These are phyloP conservation scores for Coniochaeta sp. DNA, from an alignment of 2,329 filamentous ascomycete species.

Conservation along the genomic window DNA sequence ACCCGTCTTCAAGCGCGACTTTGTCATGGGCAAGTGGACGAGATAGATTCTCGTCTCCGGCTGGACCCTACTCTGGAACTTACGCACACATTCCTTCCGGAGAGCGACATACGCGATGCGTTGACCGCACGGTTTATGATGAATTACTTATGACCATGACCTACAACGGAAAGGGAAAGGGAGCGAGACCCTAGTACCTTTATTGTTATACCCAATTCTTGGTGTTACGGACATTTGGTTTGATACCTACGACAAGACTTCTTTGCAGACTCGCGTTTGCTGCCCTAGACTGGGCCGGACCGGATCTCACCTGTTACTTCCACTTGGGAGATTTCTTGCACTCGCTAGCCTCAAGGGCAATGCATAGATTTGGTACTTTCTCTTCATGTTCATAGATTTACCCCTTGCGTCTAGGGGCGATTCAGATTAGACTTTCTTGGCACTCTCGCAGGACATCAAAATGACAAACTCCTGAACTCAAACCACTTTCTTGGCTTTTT, in stretches of 20 bases:
- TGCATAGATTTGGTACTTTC: neutral
- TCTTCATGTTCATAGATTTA: conserved; percentile 1
- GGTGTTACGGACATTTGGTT: neutral
- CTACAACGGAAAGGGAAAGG: neutral
- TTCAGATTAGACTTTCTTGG: conserved; percentile 1
- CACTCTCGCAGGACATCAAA: neutral
- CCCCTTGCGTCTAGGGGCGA: neutral
- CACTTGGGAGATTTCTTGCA: conserved; percentile 1
- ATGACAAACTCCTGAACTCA: neutral
- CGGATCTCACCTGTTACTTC: neutral
- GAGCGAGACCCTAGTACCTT: neutral
- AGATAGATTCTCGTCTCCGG: neutral
- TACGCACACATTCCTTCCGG: neutral
- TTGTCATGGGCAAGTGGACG: conserved; percentile 10
- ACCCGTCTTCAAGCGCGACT: conserved; percentile 11
- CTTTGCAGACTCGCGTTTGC: neutral
- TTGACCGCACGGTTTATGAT: neutral
- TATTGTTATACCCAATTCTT: conserved; percentile 1
- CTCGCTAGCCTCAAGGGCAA: neutral
- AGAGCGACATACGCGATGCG: neutral
- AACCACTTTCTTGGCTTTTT: neutral
- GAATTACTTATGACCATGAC: neutral
- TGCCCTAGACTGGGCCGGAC: neutral
- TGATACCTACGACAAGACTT: conserved; percentile 1
- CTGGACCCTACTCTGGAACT: neutral